Base-by-base conservation (phyloP, 2,329 filamentous ascomycete species). In the Calonectria montana region DNA sequence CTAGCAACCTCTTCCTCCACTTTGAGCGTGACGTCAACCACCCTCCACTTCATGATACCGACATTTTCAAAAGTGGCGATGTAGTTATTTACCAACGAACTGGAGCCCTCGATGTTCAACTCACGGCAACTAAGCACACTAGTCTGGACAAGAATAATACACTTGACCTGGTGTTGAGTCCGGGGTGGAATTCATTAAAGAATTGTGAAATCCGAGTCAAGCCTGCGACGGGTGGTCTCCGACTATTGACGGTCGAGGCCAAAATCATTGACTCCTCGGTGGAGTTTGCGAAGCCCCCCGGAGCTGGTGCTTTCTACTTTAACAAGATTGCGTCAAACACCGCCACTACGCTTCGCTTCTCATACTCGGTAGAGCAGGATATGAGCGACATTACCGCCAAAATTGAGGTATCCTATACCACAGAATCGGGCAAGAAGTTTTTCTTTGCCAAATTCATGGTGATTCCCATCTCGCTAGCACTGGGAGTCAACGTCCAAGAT, bases 401-500 rank as follows among this genome's bases (percentile, higher is more conserved):
- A 73, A 84, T 96, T n/a, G 96, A 98, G 74, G 87, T 95, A 12
- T 87, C 86, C 0, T 97, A 97, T 79, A 88, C 88, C 2, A 96
- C 94, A 0, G 86, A 91, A 0, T 84, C 90, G 2, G 93, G 92
- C 3, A 87, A 85, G 9, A 75, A 78, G 12, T 84, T 80, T 65
- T 77, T 74, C 61, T 78, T 84, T 62, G 82, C 83, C 45, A 85
- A 84, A 61, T 77, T 79, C 3, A 94, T 94, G 74, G 90, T 88
- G 4, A 87, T 97, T 23, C 89, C 92, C 3, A 93, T 97, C 2
- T 89, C 93, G 1, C 87, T 99, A 5, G 94, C 95, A 0, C 88
- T 99, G 4, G 96, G 96, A 3, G 97, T 99, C 73, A 98, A 98
- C 75, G 97, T 99, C 7, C 96, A 98, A 79, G 97, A 99, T 77